phyloP scores from a whole-genome alignment of 1,284 basidiomycete species.

The Cystobasidium pallidum region DNA sequence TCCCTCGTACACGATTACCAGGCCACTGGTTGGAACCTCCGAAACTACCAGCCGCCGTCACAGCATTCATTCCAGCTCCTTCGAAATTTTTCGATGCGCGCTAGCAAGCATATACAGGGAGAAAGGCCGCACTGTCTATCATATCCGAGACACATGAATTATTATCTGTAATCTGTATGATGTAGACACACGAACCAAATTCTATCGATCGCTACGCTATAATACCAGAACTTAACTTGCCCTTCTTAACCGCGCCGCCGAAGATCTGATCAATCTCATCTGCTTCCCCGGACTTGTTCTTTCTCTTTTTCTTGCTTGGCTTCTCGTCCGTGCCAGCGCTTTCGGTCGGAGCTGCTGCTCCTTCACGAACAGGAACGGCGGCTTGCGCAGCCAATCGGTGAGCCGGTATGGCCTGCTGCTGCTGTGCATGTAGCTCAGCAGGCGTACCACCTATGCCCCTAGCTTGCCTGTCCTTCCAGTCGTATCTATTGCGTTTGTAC shows the following conservation, averaged over 20 bases:
- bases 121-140: too few relatives aligned
- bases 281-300: slow-evolving; percentile 47
- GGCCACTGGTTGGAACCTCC: too few relatives aligned
- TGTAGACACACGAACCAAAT: background rate
- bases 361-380: slow-evolving; percentile 49
- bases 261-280: slow-evolving; percentile 52
- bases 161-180: background rate
- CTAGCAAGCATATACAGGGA: too few relatives aligned
- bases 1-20: background rate
- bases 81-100: too few relatives aligned
- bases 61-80: too few relatives aligned
- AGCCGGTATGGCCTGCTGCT: slow-evolving; percentile 8
- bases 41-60: too few relatives aligned
- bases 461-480: slow-evolving; percentile 68
- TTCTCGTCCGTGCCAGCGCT: slow-evolving; percentile 47
- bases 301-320: slow-evolving; percentile 52
- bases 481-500: slow-evolving; percentile 73
- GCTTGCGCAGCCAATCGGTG: slow-evolving; percentile 58
- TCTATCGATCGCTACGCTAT: slow-evolving; percentile 3
- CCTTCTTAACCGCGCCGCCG: slow-evolving; percentile 20
- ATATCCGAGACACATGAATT: too few relatives aligned
- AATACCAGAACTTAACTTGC: slow-evolving; percentile 21
- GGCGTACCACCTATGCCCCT: slow-evolving; percentile 40
- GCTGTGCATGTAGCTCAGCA: slow-evolving; percentile 29
- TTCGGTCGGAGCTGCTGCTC: background rate